Base-by-base conservation (phyloP, 306 rosid genomes). In the Arachis stenosperma region DNA sequence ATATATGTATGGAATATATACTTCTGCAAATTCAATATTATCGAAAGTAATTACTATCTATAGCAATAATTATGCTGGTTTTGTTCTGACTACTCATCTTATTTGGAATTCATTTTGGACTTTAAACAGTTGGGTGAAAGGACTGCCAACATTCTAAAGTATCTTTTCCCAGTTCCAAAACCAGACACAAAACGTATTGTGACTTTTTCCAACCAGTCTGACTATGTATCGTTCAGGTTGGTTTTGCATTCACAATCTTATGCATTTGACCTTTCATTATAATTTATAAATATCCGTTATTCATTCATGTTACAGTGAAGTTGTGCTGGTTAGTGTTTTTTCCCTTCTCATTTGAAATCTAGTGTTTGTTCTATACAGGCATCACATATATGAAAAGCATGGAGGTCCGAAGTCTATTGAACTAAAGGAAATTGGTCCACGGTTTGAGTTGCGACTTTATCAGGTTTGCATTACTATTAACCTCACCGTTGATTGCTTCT, bases 381-480 rank as follows among this genome's bases (percentile, higher is more conserved):
- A 94, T 84, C 98, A 94, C 75, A 71, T 88, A 42, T 91, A 85
- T 77, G 98, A 91, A 83, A 91, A 83, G 73, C 90, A 61, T 5
- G 95, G 91, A 7, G 96, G 96, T 59, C 90, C 92, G 51, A 89
- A 89, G 78, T 94, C 95, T 51, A 33, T 86, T 61, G 96, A 91
- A 71, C 86, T 94, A 74, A 88, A 94, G 82, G 97, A 94, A 86
- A 77, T 94, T 15, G 98, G 98, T 79, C 98, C 98, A n/a, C 89
- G 98, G 17, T 94, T 89, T 86, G 98, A 94, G 71, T 72, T 91
- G 78, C 86, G 90, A 36, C 83, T 83, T 79, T 91, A 77, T 64
- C 84, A 89, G 97, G 98, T 91, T 70, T 75, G 79, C 37, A 55
- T 36, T 69, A 6, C 76, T 51, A 44, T 80, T 75, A 59, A 11